These are phyloP conservation scores for Orbilia javanica DNA, from an alignment of 2,329 filamentous ascomycete species.

Conservation along the genomic window DNA sequence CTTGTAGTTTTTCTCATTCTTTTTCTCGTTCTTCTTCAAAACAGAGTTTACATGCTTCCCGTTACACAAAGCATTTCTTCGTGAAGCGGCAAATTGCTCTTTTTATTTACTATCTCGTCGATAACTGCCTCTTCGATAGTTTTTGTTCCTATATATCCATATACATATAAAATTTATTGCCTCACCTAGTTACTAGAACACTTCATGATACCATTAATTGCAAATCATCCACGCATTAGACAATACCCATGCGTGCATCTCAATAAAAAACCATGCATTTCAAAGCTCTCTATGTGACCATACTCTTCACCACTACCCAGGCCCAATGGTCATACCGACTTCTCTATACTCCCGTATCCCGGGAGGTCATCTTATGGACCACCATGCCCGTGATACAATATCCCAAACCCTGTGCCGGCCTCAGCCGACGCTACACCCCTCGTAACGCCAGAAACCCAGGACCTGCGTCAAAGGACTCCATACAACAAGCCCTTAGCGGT, in stretches of 20 bases:
- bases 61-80: not conserved
- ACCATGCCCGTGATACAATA: not conserved
- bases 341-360: not conserved
- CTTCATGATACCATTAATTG: not conserved
- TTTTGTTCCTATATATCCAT: not conserved
- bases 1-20: too few species aligned
- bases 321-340: slow-evolving; percentile 15
- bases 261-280: not conserved
- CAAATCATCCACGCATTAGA: not conserved
- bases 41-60: not conserved
- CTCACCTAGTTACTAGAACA: not conserved
- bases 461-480: not conserved
- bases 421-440: not conserved
- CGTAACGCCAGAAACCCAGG: not conserved
- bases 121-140: not conserved
- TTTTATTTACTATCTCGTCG: not conserved
- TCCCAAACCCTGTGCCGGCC: not conserved
- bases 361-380: not conserved
- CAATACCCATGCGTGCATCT: too few species aligned
- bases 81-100: slow-evolving; percentile 7
- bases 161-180: too few species aligned
- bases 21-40: too few species aligned
- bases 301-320: not conserved
- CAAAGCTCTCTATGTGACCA: not conserved
- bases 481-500: not conserved